Base-by-base conservation (phyloP, 352 stramenopile genomes). In the Phytopythium mirpurense region DNA sequence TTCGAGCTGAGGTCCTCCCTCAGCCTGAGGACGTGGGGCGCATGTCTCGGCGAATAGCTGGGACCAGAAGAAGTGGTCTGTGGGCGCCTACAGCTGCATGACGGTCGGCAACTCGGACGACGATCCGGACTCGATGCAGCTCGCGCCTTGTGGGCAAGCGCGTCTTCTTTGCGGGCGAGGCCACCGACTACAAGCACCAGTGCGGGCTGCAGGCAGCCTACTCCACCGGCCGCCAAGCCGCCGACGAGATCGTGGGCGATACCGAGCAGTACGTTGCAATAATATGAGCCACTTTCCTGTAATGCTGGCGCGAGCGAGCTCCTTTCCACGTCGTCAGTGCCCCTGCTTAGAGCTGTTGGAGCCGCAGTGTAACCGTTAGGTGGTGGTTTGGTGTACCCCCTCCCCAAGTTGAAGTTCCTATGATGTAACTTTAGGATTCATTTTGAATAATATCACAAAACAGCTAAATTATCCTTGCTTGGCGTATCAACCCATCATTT, bases 171-270 rank as follows among this genome's bases (percentile, higher is more conserved):
- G 76, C 76, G 1, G 81, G 81, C 12, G 81, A 91, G 42, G 78
- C 77, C 15, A 91, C 78, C 10, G 72, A 73, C 41, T 78, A 86
- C 60, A 70, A 79, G 46, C 86, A 87, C 52, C 81, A 87, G 47
- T 74, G 74, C 3, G 78, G 76, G 4, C 61, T 87, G 15, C 76
- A 86, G 40, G 78, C 76, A 7, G 81, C 81, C 21, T 85, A 86
- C 41, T 53, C 88, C 16, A 86, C 74, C 12, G 75, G 75, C 49
- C 55, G 75, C 15, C 57, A 78, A 46, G 63, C 63, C 29, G 59
- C 59, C 21, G 60, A 52, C 29, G 56, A 65, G 27, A 53, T 71
- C 21, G 42, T 63, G 51, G 57, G 18, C 23, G 48, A 58, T 29
- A 42, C 27, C 54, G 41, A 27, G 18, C 19, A 52, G 42, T 41